A percentile compares a stretch with the other conserved stretches of the same genome.
Conservation (phyloP, 1,139 yeast species). For the Blastobotrys apis region DNA sequence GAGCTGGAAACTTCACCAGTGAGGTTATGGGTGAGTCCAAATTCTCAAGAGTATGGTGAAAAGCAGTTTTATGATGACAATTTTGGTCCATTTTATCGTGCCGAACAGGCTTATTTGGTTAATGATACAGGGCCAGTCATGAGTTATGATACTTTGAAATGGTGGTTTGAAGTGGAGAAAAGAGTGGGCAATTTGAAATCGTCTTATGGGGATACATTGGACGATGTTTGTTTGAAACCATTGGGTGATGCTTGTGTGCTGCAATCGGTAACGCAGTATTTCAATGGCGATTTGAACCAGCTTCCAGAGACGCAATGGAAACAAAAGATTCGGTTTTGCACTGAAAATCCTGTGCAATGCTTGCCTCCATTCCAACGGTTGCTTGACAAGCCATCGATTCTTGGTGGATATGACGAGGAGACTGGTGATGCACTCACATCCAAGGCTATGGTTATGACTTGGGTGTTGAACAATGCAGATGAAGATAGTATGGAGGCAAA, state of each 20-base stretch:
- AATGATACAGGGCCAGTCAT: conserved; percentile 62
- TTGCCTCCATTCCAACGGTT: conserved; percentile 92
- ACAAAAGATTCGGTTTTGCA: conserved; percentile 51
- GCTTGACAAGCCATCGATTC: conserved; percentile 61
- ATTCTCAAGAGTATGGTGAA: conserved; percentile 66
- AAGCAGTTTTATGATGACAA: conserved; percentile 66
- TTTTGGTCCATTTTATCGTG: conserved; percentile 90
- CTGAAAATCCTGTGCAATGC: conserved; percentile 82
- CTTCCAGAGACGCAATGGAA: conserved; percentile 56
- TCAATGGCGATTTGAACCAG: conserved; percentile 55
- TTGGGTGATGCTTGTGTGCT: conserved; percentile 68
- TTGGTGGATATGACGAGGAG: conserved; percentile 50
- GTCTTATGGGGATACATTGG: conserved; percentile 38
- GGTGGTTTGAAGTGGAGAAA: conserved; percentile 84
- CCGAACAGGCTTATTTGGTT: conserved; percentile 77
- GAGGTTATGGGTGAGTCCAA: conserved; percentile 83
- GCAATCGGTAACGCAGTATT: conserved; percentile 90
- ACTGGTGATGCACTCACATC: conserved; percentile 51
- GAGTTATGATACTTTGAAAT: conserved; percentile 61
- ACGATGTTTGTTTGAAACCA: conserved; percentile 83
- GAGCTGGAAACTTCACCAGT: conserved; percentile 75
- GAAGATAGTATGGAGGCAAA: conserved; percentile 39
- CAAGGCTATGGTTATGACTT: conserved; percentile 69
- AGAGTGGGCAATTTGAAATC: conserved; percentile 41
- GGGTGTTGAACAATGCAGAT: conserved; percentile 48